These are phyloP conservation scores for Malus sieversii DNA, from an alignment of 306 rosid genomes.

Conservation along the genomic window DNA sequence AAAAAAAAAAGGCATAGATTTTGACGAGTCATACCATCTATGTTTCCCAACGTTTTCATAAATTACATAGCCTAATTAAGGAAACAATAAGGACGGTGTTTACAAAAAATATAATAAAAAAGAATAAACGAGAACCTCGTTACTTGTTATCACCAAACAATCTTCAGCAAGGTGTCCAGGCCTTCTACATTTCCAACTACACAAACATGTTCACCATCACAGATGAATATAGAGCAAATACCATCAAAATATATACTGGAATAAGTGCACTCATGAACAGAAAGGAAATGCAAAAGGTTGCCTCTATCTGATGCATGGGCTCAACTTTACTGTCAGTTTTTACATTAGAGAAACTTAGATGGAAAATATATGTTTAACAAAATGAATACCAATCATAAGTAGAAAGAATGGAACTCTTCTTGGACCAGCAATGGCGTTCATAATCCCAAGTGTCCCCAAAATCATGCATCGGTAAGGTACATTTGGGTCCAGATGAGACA, in stretches of 20 bases:
- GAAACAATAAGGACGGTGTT: not conserved
- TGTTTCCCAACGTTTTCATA: not conserved
- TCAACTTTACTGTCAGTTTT: not conserved
- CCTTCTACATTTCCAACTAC: constrained; percentile 80
- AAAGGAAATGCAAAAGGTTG: not conserved
- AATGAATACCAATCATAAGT: constrained; percentile 63
- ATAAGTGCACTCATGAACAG: constrained; percentile 8
- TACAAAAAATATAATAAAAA: not conserved
- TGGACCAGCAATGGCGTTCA: constrained; percentile 62
- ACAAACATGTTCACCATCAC: constrained; percentile 14
- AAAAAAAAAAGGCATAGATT: constrained; percentile 11
- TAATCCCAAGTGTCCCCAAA: constrained; percentile 70
- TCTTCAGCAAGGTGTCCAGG: constrained; percentile 92
- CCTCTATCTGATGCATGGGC: not conserved
- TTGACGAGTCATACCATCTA: not conserved
- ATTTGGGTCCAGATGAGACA: constrained; percentile 24
- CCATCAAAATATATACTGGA: not conserved
- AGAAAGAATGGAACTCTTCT: constrained; percentile 57
- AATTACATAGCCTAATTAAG: not conserved
- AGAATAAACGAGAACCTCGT: constrained; percentile 32
- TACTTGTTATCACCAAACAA: constrained; percentile 49
- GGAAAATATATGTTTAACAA: constrained; percentile 9
- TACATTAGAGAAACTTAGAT: not conserved
- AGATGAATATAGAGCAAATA: constrained; percentile 15
- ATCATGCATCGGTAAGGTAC: constrained; percentile 32